These are phyloP conservation scores for Solanum megistacrolobum DNA, from an alignment of 257 asterid species.

Conservation along the genomic window DNA sequence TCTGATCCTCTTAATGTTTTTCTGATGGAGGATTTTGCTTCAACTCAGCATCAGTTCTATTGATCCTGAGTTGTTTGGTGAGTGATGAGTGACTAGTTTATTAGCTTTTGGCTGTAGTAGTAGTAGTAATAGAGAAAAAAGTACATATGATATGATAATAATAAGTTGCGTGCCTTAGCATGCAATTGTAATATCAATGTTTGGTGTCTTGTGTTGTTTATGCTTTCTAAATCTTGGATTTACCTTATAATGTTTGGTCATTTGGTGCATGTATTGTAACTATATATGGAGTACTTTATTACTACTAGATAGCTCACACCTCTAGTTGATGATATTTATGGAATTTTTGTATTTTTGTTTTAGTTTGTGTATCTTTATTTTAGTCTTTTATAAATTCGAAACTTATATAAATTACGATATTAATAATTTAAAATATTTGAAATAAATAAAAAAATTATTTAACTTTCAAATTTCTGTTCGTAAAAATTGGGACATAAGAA, in stretches of 20 bases:
- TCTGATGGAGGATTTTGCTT: constrained; percentile 44
- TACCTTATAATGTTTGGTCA: not conserved
- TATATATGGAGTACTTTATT: not conserved
- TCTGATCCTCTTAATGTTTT: constrained; percentile 30
- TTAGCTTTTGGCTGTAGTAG: not conserved
- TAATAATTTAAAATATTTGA: too few species aligned
- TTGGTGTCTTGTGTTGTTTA: not conserved
- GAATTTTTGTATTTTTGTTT: not conserved
- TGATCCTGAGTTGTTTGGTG: not conserved
- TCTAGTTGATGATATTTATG: not conserved
- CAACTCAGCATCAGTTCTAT: constrained; percentile 17
- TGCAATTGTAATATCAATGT: not conserved
- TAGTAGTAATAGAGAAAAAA: not conserved
- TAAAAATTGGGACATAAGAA: too few species aligned
- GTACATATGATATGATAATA: not conserved
- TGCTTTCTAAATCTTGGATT: not conserved
- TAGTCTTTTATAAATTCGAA: not conserved
- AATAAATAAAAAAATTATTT: too few species aligned
- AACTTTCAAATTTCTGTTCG: not conserved
- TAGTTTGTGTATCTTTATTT: too few species aligned
- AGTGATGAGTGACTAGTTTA: not conserved
- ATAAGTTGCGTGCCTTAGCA: not conserved
- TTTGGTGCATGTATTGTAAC: not conserved
- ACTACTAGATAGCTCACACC: not conserved
- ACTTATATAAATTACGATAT: too few species aligned